phyloP scores from a whole-genome alignment of 2,329 filamentous ascomycete genomes.

The Pseudogymnoascus sp. region DNA sequence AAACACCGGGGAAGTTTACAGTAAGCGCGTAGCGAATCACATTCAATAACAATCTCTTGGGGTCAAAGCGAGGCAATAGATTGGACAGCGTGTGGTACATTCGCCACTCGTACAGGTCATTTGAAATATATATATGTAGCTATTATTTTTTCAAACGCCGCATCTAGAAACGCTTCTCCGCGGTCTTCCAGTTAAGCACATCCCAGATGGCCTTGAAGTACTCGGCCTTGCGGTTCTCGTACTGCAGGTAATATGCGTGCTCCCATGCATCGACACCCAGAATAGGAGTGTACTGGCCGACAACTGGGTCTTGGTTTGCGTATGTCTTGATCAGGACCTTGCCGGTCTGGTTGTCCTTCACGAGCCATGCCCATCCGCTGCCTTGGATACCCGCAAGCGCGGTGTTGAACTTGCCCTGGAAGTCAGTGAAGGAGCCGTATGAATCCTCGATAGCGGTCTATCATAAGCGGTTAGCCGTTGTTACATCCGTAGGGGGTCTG shows the following conservation, averaged over 20 bases:
- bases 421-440: conserved; percentile 43
- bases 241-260: conserved; percentile 92
- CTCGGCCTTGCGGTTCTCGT: conserved; percentile 94
- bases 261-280: conserved; percentile 93
- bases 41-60: neutral
- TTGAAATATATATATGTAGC: conserved; percentile 6
- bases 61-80: neutral
- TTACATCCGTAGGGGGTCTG: neutral
- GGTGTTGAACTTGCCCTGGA: conserved; percentile 51
- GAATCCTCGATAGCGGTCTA: conserved; percentile 29
- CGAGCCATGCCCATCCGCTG: conserved; percentile 49
- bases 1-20: neutral
- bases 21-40: neutral
- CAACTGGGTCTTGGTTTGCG: conserved; percentile 83
- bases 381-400: conserved; percentile 53
- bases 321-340: conserved; percentile 57
- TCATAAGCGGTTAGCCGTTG: conserved; percentile 19
- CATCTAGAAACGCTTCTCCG: conserved; percentile 62
- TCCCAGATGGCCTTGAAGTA: conserved; percentile 94
- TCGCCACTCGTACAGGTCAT: conserved; percentile 5
- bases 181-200: conserved; percentile 91
- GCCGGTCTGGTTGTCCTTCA: conserved; percentile 46
- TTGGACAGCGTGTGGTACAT: neutral
- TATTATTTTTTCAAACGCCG: conserved; percentile 25
- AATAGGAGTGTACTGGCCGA: conserved; percentile 72